Conservation (phyloP, 306 rosid species). For the Castanospermum australe region DNA sequence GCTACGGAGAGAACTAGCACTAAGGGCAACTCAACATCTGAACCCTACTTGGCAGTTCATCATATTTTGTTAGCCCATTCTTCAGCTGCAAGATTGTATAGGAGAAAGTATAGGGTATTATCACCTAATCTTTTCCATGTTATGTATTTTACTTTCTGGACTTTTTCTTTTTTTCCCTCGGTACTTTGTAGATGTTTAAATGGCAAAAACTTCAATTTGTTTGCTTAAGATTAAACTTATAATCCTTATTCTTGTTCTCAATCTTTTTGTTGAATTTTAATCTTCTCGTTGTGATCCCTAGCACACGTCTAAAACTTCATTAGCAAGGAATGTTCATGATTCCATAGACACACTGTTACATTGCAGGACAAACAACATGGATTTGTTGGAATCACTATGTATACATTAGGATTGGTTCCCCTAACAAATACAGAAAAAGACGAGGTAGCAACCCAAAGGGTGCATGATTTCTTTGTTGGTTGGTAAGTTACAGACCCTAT, state of each 20-base stretch:
- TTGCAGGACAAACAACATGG: constrained; percentile 68
- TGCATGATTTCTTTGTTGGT: constrained; percentile 41
- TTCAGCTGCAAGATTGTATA: constrained; percentile 53
- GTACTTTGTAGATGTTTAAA: neutral
- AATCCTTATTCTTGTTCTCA: neutral
- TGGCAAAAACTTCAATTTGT: neutral
- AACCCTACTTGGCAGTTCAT: constrained; percentile 65
- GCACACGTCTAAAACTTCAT: neutral
- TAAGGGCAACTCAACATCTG: constrained; percentile 59
- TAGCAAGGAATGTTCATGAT: neutral
- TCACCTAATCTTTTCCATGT: neutral
- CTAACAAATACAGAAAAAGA: constrained; percentile 46
- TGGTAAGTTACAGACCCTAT: constrained; percentile 43
- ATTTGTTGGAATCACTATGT: constrained; percentile 54
- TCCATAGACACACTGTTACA: neutral
- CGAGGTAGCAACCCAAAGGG: constrained; percentile 49
- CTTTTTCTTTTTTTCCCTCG: neutral
- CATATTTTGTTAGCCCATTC: constrained; percentile 73
- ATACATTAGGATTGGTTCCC: constrained; percentile 38
- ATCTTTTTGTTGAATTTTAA: neutral
- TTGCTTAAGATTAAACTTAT: neutral
- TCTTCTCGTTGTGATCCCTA: neutral
- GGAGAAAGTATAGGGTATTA: constrained; percentile 45
- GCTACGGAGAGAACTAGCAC: constrained; percentile 4
- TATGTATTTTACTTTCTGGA: neutral